Conservation (phyloP, 164 flowering plant genomes). For the Kalanchoe fedtschenkoi region DNA sequence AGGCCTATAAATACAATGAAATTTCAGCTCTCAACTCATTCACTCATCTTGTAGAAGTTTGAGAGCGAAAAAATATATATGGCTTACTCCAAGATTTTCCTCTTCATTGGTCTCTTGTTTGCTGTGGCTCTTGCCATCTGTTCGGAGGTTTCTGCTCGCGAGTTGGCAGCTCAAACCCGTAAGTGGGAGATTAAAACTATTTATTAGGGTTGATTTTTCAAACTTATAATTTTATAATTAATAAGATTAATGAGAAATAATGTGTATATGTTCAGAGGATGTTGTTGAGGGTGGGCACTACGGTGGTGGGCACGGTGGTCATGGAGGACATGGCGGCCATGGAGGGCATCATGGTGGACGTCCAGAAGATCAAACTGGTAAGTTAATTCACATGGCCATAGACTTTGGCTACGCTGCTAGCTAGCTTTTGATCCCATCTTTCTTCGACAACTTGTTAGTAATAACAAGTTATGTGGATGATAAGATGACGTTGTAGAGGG, state of each 20-base stretch:
- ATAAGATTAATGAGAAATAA: too few relatives aligned
- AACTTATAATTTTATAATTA: not conserved
- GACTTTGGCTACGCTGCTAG: too few relatives aligned
- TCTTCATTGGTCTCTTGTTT: slow-evolving; percentile 9
- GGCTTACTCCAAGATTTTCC: slow-evolving; percentile 12
- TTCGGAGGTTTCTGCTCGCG: slow-evolving; percentile 10
- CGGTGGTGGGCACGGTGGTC: too few relatives aligned
- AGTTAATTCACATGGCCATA: too few relatives aligned
- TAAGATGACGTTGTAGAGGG: slow-evolving; percentile 5
- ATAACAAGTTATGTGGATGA: not conserved
- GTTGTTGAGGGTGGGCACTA: not conserved
- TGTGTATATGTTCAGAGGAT: not conserved
- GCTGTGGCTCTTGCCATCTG: slow-evolving; percentile 10
- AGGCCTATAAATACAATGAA: not conserved
- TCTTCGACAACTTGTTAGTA: not conserved
- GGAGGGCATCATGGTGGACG: not conserved
- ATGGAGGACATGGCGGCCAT: too few relatives aligned
- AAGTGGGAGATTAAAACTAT: not conserved
- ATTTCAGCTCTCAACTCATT: not conserved
- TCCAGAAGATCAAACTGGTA: not conserved
- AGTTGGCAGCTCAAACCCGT: not conserved
- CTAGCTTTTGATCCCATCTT: not conserved
- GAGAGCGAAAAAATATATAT: not conserved
- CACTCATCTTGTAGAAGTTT: not conserved
- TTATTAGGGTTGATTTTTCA: not conserved